Evolutionary conservation across 2,329 filamentous ascomycete genomes (phyloP).

Genomic region (Aureobasidium sp.): DNA sequence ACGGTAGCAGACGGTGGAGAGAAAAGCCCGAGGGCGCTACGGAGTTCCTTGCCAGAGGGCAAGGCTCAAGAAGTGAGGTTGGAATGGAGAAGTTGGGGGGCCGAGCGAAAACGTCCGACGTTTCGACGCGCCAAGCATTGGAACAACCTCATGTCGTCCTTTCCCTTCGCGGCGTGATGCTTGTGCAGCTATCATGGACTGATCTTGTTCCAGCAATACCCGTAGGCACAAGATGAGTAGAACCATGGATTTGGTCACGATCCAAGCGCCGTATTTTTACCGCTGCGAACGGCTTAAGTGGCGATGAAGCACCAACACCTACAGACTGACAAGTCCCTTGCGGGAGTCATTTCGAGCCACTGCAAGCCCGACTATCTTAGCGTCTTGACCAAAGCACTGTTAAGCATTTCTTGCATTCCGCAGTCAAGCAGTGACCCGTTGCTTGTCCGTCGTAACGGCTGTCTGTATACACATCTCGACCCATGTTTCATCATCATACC

Average conservation of each 20-base stretch:
- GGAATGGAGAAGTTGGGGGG: constrained; percentile 1
- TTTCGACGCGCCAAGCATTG: constrained; percentile 7
- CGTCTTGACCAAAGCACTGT: neutral
- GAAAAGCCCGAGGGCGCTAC: constrained; percentile 12
- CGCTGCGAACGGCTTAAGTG: constrained; percentile 2
- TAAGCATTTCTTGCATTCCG: constrained; percentile 6
- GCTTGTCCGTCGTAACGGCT: neutral
- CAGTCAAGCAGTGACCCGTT: neutral
- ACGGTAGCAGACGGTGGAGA: neutral
- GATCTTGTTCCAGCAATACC: neutral
- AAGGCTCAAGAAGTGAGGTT: constrained; percentile 13
- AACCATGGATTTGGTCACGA: neutral
- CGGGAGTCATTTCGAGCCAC: neutral
- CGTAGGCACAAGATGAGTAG: neutral
- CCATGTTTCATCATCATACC: constrained; percentile 4
- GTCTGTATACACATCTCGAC: neutral
- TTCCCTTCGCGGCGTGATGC: neutral
- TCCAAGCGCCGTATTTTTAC: neutral
- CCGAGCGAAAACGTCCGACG: constrained; percentile 11
- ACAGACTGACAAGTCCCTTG: neutral
- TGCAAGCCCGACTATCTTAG: neutral
- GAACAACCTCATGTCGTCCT: neutral
- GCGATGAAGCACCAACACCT: neutral
- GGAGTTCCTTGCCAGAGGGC: constrained; percentile 4
- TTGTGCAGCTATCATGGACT: neutral